A percentile compares a stretch with the other conserved stretches of the same genome.
Conservation (phyloP, 768 basidiomycete genomes). For the Leccinum longicurvipes region DNA sequence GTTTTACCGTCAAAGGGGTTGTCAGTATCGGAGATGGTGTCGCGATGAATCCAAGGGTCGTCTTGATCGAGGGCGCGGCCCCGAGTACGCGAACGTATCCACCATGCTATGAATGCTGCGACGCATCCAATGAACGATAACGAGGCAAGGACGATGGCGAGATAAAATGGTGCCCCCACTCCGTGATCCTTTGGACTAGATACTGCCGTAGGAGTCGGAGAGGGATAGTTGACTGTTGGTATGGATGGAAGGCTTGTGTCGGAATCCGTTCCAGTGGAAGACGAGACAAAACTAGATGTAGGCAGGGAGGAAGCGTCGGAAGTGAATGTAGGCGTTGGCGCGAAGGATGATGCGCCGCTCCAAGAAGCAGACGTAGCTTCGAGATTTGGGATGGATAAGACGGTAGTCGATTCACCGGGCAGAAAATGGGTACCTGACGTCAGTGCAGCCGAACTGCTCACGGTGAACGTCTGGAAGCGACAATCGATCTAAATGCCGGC, state of each 20-base stretch:
- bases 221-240: constrained; percentile 21
- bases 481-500: background rate
- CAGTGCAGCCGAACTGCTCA: background rate
- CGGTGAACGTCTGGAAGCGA: constrained; percentile 7
- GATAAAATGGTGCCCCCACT: constrained; percentile 42
- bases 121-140: constrained; percentile 45
- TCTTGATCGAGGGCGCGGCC: constrained; percentile 33
- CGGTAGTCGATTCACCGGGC: background rate
- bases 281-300: constrained; percentile 6
- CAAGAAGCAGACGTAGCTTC: constrained; percentile 17
- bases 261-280: constrained; percentile 9
- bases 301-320: background rate
- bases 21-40: constrained; percentile 3
- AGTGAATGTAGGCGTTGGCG: background rate
- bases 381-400: constrained; percentile 15
- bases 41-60: constrained; percentile 34
- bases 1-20: background rate
- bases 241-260: constrained; percentile 23
- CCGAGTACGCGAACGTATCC: constrained; percentile 40
- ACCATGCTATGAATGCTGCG: constrained; percentile 48
- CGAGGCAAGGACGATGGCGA: constrained; percentile 47
- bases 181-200: constrained; percentile 20
- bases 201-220: constrained; percentile 22
- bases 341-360: constrained; percentile 1
- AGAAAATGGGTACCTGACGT: constrained; percentile 3